Evolutionary conservation across 495 filamentous ascomycete genomes (phyloP), one percentile per base, ranked within the genome.

Genomic region (Daldinia vernicosa): DNA sequence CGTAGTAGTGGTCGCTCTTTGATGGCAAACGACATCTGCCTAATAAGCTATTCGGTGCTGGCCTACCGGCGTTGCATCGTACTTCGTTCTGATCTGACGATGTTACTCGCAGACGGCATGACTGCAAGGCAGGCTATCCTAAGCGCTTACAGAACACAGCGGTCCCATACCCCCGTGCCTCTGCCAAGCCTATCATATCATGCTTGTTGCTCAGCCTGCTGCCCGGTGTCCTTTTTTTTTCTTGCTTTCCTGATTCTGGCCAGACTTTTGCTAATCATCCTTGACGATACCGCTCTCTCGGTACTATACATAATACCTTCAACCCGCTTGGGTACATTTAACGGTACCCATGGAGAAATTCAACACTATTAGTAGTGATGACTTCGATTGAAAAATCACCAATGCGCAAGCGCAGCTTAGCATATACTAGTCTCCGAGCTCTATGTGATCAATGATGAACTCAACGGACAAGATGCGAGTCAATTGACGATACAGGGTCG

Each of bases 41-140:
- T 70, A 70, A 70, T 64, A 60, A 35, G 26, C 51, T 57, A 47
- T 47, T 56, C 62, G 22, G 60, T 37, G 43, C 66, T 40, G 66
- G 60, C 67, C 50, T 66, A 63, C 55, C 50, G 54, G 68, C 28
- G 68, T 71, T 55, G 55, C 68, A 71, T 71, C 26, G 54, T 37
- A 61, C 32, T 37, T 61, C 68, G 50, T 27, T 47, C 26, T 37
- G 55, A 61, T 70, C 56, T 60, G 61, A 66, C 39, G 50, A 66
- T 66, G 62, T 61, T 65, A 70, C 57, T 52, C 19, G 30, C 45
- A 30, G 54, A 35, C 26, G 5, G 32, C 33, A 43, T 28, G 4
- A 64, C 22, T 33, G 17, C n/a, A 35, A 33, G 17, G 28, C n/a
- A 54, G 30, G 26, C 27, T n/a, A 50, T 55, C 63, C 43, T 40